These are phyloP conservation scores for Ustilaginoidea virens DNA, from an alignment of 2,329 filamentous ascomycete genomes.

Conservation along the genomic window DNA sequence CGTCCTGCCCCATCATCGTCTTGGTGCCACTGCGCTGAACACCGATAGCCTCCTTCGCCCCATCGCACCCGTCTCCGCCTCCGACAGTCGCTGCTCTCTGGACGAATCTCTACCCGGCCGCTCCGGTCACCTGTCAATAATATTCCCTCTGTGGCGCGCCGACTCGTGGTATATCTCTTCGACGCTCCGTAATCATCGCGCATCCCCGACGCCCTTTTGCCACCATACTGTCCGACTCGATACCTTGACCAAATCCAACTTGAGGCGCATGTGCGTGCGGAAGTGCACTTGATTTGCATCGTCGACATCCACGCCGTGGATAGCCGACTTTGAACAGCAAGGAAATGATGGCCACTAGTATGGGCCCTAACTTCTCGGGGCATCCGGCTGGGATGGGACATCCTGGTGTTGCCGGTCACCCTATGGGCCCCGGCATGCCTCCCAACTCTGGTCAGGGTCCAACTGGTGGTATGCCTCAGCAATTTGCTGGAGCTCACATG, in stretches of 20 bases:
- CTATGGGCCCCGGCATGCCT: constrained; percentile 45
- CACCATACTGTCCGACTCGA: neutral
- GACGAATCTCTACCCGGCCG: too few relatives aligned
- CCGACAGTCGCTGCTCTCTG: too few relatives aligned
- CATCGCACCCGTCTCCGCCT: constrained; percentile 3
- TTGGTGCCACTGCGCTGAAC: neutral
- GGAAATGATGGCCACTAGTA: constrained; percentile 54
- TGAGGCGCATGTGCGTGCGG: constrained; percentile 29
- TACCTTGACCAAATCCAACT: constrained; percentile 3
- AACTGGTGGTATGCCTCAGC: constrained; percentile 52
- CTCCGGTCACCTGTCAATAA: too few relatives aligned
- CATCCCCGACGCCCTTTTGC: constrained; percentile 2
- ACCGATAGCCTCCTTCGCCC: neutral
- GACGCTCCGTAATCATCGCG: constrained; percentile 2
- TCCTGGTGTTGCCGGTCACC: constrained; percentile 52
- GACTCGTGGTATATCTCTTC: too few relatives aligned
- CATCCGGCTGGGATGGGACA: constrained; percentile 59
- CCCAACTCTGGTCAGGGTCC: constrained; percentile 55
- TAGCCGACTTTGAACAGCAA: constrained; percentile 26
- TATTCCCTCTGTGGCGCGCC: too few relatives aligned
- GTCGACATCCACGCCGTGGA: constrained; percentile 48
- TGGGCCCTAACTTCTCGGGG: constrained; percentile 47
- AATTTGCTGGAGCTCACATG: constrained; percentile 47
- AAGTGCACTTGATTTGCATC: constrained; percentile 24
- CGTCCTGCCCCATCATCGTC: too few relatives aligned